These are phyloP conservation scores for Puccinia coronata DNA, from an alignment of 1,284 basidiomycete genomes.

Conservation along the genomic window DNA sequence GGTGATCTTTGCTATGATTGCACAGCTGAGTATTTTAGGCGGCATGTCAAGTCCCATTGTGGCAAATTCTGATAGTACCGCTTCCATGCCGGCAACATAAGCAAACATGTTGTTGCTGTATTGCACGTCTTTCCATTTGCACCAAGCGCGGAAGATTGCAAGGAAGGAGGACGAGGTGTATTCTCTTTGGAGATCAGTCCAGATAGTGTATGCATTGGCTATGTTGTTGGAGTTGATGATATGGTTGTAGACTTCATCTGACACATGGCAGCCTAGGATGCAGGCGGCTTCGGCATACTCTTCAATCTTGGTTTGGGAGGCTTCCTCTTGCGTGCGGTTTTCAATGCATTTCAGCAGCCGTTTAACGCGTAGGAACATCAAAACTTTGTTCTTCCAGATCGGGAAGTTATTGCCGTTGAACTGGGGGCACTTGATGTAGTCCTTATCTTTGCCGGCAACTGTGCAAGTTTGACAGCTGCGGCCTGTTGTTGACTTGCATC, in stretches of 20 bases:
- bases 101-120: neutral
- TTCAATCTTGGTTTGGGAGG: no score
- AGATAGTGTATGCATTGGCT: neutral
- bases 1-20: neutral
- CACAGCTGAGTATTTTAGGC: neutral
- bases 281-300: neutral
- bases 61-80: neutral
- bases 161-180: neutral
- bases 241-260: no score
- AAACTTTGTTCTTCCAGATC: neutral
- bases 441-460: neutral
- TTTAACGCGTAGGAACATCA: no score
- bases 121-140: neutral
- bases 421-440: neutral
- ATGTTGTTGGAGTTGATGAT: neutral
- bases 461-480: no score
- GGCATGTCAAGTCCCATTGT: neutral
- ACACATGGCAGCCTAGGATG: no score
- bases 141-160: neutral
- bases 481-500: no score
- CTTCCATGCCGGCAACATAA: neutral
- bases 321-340: neutral
- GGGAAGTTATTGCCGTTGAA: slow-evolving; percentile 2
- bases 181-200: neutral
- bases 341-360: neutral